phyloP scores from a whole-genome alignment of 2,329 filamentous ascomycete genomes.

The Myriosclerotinia duriaeana region DNA sequence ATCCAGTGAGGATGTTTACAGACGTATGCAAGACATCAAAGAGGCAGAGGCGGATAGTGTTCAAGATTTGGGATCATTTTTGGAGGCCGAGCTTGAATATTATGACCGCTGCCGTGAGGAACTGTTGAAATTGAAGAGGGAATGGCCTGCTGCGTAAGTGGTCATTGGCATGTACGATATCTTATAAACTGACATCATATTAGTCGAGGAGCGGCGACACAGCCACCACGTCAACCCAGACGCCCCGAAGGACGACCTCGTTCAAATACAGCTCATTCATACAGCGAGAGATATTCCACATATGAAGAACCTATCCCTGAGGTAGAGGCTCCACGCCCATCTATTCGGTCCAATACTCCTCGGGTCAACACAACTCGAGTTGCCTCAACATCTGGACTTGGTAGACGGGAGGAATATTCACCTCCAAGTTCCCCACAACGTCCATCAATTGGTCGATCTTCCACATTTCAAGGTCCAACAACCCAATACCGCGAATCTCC shows the following conservation, averaged over 20 bases:
- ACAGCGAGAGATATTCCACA: conserved; percentile 57
- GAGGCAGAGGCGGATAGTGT: conserved; percentile 84
- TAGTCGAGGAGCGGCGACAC: conserved; percentile 20
- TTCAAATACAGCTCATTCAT: conserved; percentile 64
- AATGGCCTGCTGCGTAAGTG: conserved; percentile 64
- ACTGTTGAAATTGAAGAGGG: conserved; percentile 65
- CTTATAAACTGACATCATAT: conserved; percentile 1
- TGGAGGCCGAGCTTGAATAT: conserved; percentile 87
- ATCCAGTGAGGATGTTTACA: conserved; percentile 83
- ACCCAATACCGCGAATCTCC: conserved; percentile 52
- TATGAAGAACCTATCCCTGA: conserved; percentile 51
- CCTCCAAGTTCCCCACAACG: conserved; percentile 42
- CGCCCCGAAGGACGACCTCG: conserved; percentile 48
- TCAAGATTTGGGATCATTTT: conserved; percentile 72
- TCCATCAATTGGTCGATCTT: conserved; percentile 50
- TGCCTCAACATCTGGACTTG: conserved; percentile 33
- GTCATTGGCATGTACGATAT: not conserved
- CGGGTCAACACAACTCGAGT: conserved; percentile 30
- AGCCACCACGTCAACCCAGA: conserved; percentile 29
- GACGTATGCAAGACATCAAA: conserved; percentile 95
- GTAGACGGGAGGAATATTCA: conserved; percentile 35
- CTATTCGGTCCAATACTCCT: conserved; percentile 48
- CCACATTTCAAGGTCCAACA: conserved; percentile 59
- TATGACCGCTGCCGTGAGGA: conserved; percentile 89
- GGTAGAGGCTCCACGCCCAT: conserved; percentile 46